Percentiles rank a stretch among this genome's conserved stretches.
Conservation (phyloP, 1,139 yeast species). For the Pneumocystis carinii region DNA sequence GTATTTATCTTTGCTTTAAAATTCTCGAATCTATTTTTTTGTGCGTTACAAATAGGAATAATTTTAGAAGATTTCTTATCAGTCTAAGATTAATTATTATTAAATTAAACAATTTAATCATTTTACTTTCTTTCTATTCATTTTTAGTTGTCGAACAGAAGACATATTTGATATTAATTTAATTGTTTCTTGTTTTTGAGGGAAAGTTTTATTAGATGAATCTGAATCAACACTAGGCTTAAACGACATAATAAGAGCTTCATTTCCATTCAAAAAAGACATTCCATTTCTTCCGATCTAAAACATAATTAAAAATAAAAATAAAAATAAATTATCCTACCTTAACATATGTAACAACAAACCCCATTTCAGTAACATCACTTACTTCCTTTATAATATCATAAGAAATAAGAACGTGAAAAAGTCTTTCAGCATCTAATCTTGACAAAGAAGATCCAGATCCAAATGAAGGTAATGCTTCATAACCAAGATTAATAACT, state of each 20-base stretch:
- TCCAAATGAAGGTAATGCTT: constrained; percentile 49
- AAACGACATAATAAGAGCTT: background rate
- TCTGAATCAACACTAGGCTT: background rate
- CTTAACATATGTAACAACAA: constrained; percentile 60
- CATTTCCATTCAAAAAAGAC: background rate
- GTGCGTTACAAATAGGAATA: background rate
- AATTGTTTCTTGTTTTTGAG: background rate
- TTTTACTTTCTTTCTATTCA: background rate
- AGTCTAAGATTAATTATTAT: background rate
- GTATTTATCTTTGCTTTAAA: background rate
- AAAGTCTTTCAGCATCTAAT: constrained; percentile 63
- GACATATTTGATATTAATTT: background rate
- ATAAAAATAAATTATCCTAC: constrained; percentile 13
- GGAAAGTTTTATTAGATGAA: background rate
- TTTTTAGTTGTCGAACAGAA: background rate
- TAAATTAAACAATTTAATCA: background rate
- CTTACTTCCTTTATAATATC: constrained; percentile 60
- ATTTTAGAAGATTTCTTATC: background rate
- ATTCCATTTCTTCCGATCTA: background rate
- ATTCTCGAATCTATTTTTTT: background rate
- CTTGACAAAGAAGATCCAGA: constrained; percentile 47
- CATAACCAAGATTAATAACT: constrained; percentile 49
- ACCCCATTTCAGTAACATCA: constrained; percentile 54
- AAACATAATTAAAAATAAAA: background rate
- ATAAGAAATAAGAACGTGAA: constrained; percentile 58